Evolutionary conservation across 768 basidiomycete genomes (phyloP).

Genomic region (Pholiota conissans): DNA sequence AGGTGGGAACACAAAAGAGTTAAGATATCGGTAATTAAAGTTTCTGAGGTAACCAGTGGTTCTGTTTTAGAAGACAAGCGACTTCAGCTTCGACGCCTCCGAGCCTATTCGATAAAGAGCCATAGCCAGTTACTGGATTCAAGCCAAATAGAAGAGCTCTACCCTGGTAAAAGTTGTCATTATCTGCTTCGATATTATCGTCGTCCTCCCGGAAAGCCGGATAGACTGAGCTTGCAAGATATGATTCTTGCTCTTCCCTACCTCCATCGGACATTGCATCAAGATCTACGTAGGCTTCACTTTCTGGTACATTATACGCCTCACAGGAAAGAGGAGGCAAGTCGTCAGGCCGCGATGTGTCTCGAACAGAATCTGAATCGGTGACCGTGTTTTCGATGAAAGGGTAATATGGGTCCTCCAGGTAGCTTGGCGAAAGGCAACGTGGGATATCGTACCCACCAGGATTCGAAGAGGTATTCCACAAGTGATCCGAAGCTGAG

Average conservation of each 20-base stretch:
- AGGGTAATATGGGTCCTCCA: not conserved
- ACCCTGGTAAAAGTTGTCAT: conserved; percentile 47
- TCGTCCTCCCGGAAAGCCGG: not conserved
- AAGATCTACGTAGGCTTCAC: not conserved
- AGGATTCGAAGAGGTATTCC: not conserved
- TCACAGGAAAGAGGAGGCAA: not conserved
- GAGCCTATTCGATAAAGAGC: conserved; percentile 19
- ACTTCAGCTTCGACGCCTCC: conserved; percentile 63
- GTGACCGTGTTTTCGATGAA: not conserved
- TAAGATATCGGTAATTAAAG: conserved; percentile 31
- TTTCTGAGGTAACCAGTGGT: conserved; percentile 69
- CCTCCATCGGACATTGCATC: not conserved
- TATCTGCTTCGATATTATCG: not conserved
- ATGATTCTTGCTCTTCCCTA: not conserved
- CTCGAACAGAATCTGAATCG: not conserved
- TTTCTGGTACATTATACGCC: not conserved
- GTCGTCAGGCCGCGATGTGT: not conserved
- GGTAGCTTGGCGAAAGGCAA: not conserved
- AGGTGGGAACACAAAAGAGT: not conserved
- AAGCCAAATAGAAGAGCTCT: conserved; percentile 48
- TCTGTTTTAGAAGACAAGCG: conserved; percentile 44
- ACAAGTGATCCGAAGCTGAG: not conserved
- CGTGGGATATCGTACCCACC: not conserved
- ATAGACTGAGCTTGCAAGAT: not conserved
- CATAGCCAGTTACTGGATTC: not conserved